Evolutionary conservation across 352 stramenopile species (phyloP).

Genomic region (Phytophthora constricta): DNA sequence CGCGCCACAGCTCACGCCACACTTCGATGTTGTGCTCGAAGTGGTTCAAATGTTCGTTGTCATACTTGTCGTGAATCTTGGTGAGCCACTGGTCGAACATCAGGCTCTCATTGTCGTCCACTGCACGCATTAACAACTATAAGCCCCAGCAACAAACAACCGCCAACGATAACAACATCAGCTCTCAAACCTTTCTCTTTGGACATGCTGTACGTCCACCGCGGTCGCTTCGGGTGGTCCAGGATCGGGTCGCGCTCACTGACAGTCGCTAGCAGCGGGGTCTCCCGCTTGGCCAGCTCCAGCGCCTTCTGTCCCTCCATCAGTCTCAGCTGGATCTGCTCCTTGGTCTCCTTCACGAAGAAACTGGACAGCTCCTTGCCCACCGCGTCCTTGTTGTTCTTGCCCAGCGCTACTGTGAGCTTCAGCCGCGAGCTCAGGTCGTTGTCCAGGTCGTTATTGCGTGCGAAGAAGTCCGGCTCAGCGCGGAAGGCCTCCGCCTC

Average conservation of each 20-base stretch:
- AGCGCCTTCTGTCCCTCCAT: constrained; percentile 83
- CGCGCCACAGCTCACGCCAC: constrained; percentile 88
- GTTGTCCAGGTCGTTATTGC: constrained; percentile 71
- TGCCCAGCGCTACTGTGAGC: constrained; percentile 81
- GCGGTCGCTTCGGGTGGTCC: constrained; percentile 73
- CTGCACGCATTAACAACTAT: constrained; percentile 26
- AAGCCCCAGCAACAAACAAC: constrained; percentile 8
- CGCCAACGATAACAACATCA: neutral
- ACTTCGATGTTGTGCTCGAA: constrained; percentile 90
- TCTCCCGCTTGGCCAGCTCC: constrained; percentile 56
- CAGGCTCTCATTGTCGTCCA: constrained; percentile 81
- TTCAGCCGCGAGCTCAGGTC: constrained; percentile 73
- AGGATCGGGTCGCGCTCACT: constrained; percentile 70
- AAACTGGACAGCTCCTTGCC: constrained; percentile 87
- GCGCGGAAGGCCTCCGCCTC: constrained; percentile 52
- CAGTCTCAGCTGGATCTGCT: constrained; percentile 86
- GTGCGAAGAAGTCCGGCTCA: constrained; percentile 69
- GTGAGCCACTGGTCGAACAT: constrained; percentile 90
- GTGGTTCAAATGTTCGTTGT: constrained; percentile 82
- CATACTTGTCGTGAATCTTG: constrained; percentile 87
- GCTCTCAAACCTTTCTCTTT: constrained; percentile 73
- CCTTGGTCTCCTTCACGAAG: constrained; percentile 89
- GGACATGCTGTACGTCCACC: constrained; percentile 84
- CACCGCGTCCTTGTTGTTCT: constrained; percentile 83
- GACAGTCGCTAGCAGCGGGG: constrained; percentile 63